These are phyloP conservation scores for Phytophthora quininea DNA, from an alignment of 352 stramenopile species.

Conservation along the genomic window DNA sequence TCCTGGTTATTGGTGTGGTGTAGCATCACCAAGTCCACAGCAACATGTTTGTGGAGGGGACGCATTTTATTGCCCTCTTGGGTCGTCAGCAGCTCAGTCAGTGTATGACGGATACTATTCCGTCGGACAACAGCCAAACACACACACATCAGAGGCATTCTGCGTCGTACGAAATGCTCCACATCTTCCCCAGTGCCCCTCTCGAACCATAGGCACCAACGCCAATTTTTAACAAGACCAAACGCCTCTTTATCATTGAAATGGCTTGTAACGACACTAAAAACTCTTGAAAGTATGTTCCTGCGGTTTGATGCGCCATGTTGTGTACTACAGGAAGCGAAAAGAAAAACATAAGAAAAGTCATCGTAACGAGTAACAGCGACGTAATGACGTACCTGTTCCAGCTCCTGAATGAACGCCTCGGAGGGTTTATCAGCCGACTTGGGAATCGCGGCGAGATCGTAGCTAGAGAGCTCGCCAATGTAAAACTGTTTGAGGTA, in stretches of 20 bases:
- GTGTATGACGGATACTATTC: constrained; percentile 53
- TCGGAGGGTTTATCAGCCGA: constrained; percentile 56
- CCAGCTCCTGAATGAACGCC: constrained; percentile 78
- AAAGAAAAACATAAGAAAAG: no score
- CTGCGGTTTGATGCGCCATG: constrained; percentile 72
- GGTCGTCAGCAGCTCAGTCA: constrained; percentile 34
- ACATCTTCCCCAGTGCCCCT: constrained; percentile 68
- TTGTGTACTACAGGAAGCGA: no score
- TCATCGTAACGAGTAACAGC: not conserved
- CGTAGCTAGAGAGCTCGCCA: constrained; percentile 75
- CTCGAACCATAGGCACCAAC: constrained; percentile 51
- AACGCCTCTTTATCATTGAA: constrained; percentile 12
- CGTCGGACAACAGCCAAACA: constrained; percentile 38
- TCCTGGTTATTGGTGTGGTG: constrained; percentile 63
- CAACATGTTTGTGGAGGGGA: constrained; percentile 62
- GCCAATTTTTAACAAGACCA: constrained; percentile 31
- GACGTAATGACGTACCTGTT: constrained; percentile 50
- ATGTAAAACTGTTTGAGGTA: constrained; percentile 94
- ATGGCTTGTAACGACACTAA: constrained; percentile 34
- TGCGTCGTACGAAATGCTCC: constrained; percentile 47
- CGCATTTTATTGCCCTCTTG: constrained; percentile 56
- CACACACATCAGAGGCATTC: constrained; percentile 45
- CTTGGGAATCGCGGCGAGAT: constrained; percentile 59
- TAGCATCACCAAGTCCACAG: constrained; percentile 45
- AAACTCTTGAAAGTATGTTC: constrained; percentile 84